Evolutionary conservation across 768 basidiomycete species (phyloP).

Genomic region (Mycena filopes): DNA sequence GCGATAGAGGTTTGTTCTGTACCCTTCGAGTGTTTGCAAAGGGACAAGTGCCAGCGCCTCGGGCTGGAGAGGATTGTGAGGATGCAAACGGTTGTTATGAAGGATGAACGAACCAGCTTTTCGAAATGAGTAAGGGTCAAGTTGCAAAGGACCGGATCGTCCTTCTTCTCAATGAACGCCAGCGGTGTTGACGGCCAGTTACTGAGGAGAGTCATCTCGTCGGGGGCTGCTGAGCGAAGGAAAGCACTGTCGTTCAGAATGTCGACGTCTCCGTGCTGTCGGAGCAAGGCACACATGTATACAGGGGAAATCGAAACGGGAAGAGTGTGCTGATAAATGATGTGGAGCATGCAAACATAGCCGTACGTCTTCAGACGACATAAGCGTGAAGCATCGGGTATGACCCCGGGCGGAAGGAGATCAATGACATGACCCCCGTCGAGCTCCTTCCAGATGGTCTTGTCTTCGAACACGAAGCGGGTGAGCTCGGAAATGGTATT

Average conservation of each 20-base stretch:
- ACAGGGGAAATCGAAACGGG: background rate
- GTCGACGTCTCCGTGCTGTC: background rate
- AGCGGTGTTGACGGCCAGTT: background rate
- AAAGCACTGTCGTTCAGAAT: background rate
- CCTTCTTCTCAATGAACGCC: background rate
- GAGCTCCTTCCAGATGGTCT: background rate
- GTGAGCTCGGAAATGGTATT: constrained; percentile 3
- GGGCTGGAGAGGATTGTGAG: background rate
- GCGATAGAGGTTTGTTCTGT: background rate
- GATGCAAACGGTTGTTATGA: too few relatives aligned
- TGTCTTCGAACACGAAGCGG: background rate
- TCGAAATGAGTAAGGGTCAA: background rate
- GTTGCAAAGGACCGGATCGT: background rate
- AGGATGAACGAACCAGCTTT: background rate
- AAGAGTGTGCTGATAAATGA: background rate
- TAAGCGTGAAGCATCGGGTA: background rate
- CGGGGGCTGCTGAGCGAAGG: background rate
- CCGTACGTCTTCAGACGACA: background rate
- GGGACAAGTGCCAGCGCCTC: background rate
- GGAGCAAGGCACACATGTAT: background rate
- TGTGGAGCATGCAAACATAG: background rate
- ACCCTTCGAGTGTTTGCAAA: background rate
- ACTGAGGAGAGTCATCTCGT: background rate
- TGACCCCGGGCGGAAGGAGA: background rate
- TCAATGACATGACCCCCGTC: background rate